A percentile compares a stretch with the other conserved stretches of the same genome.
phyloP scores from a whole-genome alignment of 305 asterid species.

The Rubia tinctorum region DNA sequence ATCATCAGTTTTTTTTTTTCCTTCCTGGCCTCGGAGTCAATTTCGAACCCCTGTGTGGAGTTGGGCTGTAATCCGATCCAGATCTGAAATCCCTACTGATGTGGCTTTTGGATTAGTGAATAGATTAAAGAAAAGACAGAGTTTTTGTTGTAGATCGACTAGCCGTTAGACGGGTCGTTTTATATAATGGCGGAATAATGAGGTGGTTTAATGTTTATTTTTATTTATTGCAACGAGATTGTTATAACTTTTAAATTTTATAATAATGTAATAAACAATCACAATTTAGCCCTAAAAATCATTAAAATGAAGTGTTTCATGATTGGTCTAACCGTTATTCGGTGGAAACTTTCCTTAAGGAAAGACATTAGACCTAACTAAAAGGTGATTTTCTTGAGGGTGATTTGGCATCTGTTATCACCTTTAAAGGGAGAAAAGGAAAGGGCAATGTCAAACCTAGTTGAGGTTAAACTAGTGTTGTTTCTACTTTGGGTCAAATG shows the following conservation, averaged over 20 bases:
- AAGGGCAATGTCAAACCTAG: not conserved
- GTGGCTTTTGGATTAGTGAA: not conserved
- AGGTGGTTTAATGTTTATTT: too few relatives aligned
- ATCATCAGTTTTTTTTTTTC: conserved; percentile 55
- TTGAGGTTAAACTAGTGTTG: not conserved
- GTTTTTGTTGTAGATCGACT: too few relatives aligned
- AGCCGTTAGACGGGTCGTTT: too few relatives aligned
- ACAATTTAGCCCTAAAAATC: too few relatives aligned
- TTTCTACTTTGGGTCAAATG: conserved; percentile 3
- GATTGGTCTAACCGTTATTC: too few relatives aligned
- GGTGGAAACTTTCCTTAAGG: not conserved
- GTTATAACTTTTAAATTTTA: too few relatives aligned
- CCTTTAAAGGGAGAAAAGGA: not conserved
- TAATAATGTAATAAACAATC: too few relatives aligned
- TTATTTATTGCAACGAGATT: too few relatives aligned
- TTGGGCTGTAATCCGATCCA: not conserved
- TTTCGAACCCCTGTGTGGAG: conserved; percentile 23
- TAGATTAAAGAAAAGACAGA: too few relatives aligned
- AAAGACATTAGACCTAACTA: not conserved
- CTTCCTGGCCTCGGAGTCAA: conserved; percentile 47
- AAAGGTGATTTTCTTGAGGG: not conserved
- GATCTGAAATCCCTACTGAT: not conserved
- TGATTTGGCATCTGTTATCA: not conserved
- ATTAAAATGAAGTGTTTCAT: too few relatives aligned
- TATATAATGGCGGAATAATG: too few relatives aligned